Conservation (phyloP, 345 rosid genomes). For the Sisymbrium altissimum region DNA sequence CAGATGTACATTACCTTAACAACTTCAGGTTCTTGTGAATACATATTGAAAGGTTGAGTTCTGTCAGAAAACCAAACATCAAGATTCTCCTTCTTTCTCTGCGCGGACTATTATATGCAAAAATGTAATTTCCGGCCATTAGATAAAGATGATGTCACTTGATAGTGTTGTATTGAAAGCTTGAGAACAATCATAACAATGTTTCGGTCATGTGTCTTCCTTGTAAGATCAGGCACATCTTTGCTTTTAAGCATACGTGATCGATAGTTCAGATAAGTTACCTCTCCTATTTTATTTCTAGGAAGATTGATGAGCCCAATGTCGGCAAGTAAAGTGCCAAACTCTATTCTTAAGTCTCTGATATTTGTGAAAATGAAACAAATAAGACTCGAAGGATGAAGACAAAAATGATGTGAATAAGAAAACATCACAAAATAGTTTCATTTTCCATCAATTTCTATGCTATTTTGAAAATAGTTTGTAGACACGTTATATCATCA, state of each 20-base stretch:
- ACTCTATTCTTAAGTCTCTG: conserved; percentile 86
- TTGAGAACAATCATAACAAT: neutral
- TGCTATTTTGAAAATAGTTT: no score
- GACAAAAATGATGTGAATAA: neutral
- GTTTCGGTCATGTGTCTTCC: neutral
- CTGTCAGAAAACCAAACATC: conserved; percentile 74
- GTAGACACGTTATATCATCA: no score
- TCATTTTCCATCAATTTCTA: no score
- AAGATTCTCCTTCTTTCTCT: conserved; percentile 57
- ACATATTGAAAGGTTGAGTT: conserved; percentile 67
- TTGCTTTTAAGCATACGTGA: no score
- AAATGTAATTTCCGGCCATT: neutral
- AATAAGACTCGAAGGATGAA: neutral
- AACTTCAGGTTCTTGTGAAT: conserved; percentile 60
- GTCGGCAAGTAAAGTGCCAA: conserved; percentile 77
- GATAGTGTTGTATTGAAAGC: neutral
- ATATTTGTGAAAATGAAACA: neutral
- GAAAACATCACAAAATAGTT: neutral
- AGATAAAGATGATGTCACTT: neutral
- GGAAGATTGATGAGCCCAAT: conserved; percentile 79
- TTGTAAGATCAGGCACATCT: neutral
- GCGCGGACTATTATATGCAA: conserved; percentile 37
- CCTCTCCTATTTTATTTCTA: conserved; percentile 43
- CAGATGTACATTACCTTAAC: conserved; percentile 56
- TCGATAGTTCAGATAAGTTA: conserved; percentile 19